A percentile compares a stretch with the other conserved stretches of the same genome.
phyloP scores from a whole-genome alignment of 768 basidiomycete genomes.

The Tulasnella sp. region DNA sequence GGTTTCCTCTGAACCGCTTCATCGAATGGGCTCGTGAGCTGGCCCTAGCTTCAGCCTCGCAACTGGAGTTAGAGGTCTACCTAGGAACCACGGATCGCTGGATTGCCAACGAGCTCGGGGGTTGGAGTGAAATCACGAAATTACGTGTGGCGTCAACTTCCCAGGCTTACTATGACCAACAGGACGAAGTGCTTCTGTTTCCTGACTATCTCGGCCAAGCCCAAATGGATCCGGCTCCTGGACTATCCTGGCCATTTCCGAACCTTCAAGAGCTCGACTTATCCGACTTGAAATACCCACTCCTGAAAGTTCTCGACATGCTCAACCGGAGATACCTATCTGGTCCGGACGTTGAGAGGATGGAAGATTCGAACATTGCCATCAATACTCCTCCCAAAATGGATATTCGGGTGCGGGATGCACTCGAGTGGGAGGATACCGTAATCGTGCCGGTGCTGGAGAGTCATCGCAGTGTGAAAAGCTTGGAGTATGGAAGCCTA shows the following conservation, averaged over 20 bases:
- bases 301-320: background rate
- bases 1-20: background rate
- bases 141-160: background rate
- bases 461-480: background rate
- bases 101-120: background rate
- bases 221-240: background rate
- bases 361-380: background rate
- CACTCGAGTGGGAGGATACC: background rate
- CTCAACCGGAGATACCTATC: background rate
- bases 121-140: background rate
- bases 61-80: background rate
- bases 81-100: background rate
- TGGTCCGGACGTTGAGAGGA: background rate
- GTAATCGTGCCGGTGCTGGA: background rate
- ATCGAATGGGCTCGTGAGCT: background rate
- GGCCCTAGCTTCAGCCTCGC: background rate
- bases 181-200: background rate
- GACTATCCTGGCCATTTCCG: background rate
- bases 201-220: background rate
- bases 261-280: background rate
- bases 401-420: background rate
- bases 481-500: background rate
- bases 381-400: background rate
- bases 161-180: background rate
- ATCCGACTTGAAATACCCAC: background rate